Evolutionary conservation across 441 rosid genomes (phyloP).

Genomic region (Gossypium schwendimanii): DNA sequence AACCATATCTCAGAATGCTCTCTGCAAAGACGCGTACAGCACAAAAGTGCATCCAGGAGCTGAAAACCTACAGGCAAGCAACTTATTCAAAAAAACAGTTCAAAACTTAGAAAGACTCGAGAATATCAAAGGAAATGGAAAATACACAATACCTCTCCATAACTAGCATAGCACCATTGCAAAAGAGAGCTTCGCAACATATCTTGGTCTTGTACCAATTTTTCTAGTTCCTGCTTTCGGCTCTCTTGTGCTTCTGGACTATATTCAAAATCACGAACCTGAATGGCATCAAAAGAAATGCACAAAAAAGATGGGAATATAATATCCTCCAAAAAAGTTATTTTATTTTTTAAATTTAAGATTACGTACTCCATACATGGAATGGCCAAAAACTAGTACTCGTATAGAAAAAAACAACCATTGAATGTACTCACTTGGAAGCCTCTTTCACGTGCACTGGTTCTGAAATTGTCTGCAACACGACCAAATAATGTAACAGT

Average conservation of each 20-base stretch:
- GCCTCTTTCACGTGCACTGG: constrained; percentile 72
- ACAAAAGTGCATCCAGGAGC: constrained; percentile 99
- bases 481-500: constrained; percentile 77
- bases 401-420: constrained; percentile 9
- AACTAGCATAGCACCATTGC: constrained; percentile 96
- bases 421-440: constrained; percentile 64
- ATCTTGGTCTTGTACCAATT: constrained; percentile 71
- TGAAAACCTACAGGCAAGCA: constrained; percentile 66
- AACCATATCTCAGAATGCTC: constrained; percentile 95
- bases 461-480: constrained; percentile 85
- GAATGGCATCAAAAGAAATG: constrained; percentile 21
- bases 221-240: constrained; percentile 81
- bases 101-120: neutral
- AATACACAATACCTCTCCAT: constrained; percentile 66
- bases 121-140: neutral
- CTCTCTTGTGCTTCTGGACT: constrained; percentile 81
- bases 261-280: constrained; percentile 92
- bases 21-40: constrained; percentile 88
- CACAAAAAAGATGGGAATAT: constrained; percentile 4
- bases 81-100: neutral
- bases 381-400: neutral
- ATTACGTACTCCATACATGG: neutral
- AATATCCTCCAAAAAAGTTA: neutral
- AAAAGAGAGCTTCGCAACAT: constrained; percentile 77
- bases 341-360: neutral